Evolutionary conservation across 2,329 filamentous ascomycete genomes (phyloP).

Genomic region (Shiraia bambusicola): DNA sequence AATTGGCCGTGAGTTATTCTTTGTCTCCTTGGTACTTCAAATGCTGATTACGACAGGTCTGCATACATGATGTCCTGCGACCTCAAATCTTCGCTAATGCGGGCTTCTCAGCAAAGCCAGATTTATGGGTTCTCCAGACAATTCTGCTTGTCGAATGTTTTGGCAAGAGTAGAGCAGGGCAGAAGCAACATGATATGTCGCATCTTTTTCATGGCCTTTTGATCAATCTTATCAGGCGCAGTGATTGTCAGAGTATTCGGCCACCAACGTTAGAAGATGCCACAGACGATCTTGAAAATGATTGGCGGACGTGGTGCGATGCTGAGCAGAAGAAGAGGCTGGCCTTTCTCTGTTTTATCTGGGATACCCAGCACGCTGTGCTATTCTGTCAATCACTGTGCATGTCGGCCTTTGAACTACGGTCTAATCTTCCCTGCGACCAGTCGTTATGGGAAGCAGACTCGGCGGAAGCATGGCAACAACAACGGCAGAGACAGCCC

Average conservation of each 20-base stretch:
- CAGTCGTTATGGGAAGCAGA: slow-evolving; percentile 60
- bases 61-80: slow-evolving; percentile 62
- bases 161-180: slow-evolving; percentile 63
- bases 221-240: slow-evolving; percentile 57
- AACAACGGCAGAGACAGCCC: slow-evolving; percentile 44
- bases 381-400: slow-evolving; percentile 67
- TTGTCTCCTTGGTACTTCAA: not conserved
- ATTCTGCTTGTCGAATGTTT: slow-evolving; percentile 66
- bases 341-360: slow-evolving; percentile 64
- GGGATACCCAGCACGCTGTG: slow-evolving; percentile 66
- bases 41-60: slow-evolving; percentile 43
- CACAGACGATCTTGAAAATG: slow-evolving; percentile 45
- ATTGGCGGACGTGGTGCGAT: slow-evolving; percentile 58
- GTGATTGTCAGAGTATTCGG: slow-evolving; percentile 53
- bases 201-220: slow-evolving; percentile 60
- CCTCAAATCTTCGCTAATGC: slow-evolving; percentile 61
- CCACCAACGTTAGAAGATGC: slow-evolving; percentile 40
- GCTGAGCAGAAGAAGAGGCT: slow-evolving; percentile 61
- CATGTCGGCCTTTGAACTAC: slow-evolving; percentile 66
- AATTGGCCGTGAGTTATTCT: slow-evolving; percentile 52
- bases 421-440: slow-evolving; percentile 58
- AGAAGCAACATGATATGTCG: slow-evolving; percentile 64
- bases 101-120: slow-evolving; percentile 60
- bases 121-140: slow-evolving; percentile 62
- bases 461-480: slow-evolving; percentile 55